Evolutionary conservation across 805 yeast genomes (phyloP).

Genomic region (Candida ascalaphidarum): DNA sequence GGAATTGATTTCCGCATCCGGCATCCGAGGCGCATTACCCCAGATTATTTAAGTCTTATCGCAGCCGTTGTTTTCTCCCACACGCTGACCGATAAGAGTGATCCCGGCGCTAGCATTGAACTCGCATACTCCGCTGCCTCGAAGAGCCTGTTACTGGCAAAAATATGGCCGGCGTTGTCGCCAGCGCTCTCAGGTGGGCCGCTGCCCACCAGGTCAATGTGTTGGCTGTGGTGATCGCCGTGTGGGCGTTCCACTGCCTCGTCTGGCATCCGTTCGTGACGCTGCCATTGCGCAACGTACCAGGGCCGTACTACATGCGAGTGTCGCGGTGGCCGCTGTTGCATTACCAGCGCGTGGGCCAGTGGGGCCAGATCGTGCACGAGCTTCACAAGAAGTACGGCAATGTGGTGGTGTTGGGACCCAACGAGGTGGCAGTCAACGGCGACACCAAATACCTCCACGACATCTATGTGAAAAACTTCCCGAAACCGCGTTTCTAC

Average conservation of each 20-base stretch:
- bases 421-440: slow-evolving; percentile 52
- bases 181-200: too few species aligned
- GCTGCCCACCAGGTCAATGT: too few species aligned
- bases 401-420: slow-evolving; percentile 52
- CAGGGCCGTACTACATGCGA: slow-evolving; percentile 52
- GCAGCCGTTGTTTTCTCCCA: too few species aligned
- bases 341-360: slow-evolving; percentile 36
- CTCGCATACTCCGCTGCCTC: too few species aligned
- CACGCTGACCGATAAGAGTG: too few species aligned
- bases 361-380: slow-evolving; percentile 34
- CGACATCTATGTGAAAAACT: slow-evolving; percentile 48
- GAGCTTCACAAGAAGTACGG: slow-evolving; percentile 49
- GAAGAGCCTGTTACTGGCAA: too few species aligned
- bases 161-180: too few species aligned
- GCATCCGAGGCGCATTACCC: too few species aligned
- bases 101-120: too few species aligned
- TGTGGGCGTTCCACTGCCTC: slow-evolving; percentile 15
- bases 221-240: too few species aligned
- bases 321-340: slow-evolving; percentile 28
- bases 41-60: too few species aligned
- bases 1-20: too few species aligned
- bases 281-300: slow-evolving; percentile 43
- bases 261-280: slow-evolving; percentile 38
- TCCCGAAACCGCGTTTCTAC: slow-evolving; percentile 52
- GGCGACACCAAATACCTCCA: slow-evolving; percentile 41